A percentile compares a stretch with the other conserved stretches of the same genome.
phyloP scores from a whole-genome alignment of 75 land plant genomes.

The Sequoia sempervirens region DNA sequence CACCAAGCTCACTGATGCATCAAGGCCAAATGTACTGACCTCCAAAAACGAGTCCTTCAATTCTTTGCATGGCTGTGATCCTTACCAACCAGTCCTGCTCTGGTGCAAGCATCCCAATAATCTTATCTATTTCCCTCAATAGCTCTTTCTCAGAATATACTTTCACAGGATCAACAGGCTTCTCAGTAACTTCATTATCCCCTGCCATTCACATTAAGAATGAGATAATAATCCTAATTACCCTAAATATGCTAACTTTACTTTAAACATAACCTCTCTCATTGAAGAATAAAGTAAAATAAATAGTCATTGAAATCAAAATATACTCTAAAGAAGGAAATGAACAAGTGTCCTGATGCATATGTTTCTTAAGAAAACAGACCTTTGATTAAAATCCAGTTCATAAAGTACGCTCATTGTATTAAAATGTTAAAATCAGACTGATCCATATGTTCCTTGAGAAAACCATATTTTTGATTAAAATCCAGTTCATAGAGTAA shows the following conservation, averaged over 20 bases:
- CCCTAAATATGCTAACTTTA: background rate
- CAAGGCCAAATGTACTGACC: slow-evolving; percentile 38
- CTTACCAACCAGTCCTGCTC: slow-evolving; percentile 98
- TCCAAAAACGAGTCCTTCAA: slow-evolving; percentile 95
- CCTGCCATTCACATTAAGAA: slow-evolving; percentile 30
- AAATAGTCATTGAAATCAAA: background rate
- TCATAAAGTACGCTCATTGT: background rate
- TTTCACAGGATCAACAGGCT: slow-evolving; percentile 86
- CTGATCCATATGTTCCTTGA: background rate
- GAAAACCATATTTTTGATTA: background rate
- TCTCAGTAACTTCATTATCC: slow-evolving; percentile 72
- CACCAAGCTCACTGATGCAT: background rate
- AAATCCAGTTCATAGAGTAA: background rate
- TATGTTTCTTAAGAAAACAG: background rate
- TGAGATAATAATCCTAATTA: background rate
- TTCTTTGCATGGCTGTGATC: slow-evolving; percentile 93
- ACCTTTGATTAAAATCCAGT: background rate
- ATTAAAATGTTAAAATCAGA: background rate
- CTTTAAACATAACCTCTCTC: background rate
- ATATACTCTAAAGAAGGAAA: background rate
- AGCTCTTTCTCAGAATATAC: slow-evolving; percentile 96
- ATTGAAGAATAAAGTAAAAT: background rate
- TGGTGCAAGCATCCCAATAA: slow-evolving; percentile 68
- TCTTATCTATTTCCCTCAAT: slow-evolving; percentile 87
- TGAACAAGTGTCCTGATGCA: background rate